Percentiles rank a stretch among this genome's conserved stretches.
Conservation (phyloP, 106 monocot genomes). For the Dioscorea dumetorum region DNA sequence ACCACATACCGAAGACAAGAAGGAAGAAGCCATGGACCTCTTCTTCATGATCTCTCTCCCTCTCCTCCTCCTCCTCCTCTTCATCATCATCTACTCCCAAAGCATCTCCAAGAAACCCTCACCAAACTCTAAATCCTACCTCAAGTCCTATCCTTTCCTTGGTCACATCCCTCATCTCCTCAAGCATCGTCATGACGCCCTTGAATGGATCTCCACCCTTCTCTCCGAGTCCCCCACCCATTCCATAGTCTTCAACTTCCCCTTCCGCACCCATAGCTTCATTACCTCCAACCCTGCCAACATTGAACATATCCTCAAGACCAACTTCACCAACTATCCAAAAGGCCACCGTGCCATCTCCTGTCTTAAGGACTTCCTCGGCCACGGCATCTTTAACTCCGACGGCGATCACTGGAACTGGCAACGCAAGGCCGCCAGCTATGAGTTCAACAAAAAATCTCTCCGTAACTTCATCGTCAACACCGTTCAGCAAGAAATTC, state of each 20-base stretch:
- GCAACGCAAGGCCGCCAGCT: slow-evolving; percentile 46
- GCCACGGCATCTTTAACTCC: slow-evolving; percentile 50
- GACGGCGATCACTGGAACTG: slow-evolving; percentile 33
- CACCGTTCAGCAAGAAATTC: slow-evolving; percentile 17
- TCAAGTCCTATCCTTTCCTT: slow-evolving; percentile 16
- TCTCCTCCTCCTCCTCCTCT: slow-evolving; percentile 8
- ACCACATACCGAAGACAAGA: too few relatives aligned
- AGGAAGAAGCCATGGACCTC: too few relatives aligned
- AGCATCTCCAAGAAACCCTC: background rate
- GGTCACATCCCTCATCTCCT: slow-evolving; percentile 17
- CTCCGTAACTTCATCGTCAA: slow-evolving; percentile 26
- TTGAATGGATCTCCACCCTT: slow-evolving; percentile 23
- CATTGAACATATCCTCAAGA: slow-evolving; percentile 22
- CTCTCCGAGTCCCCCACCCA: slow-evolving; percentile 13
- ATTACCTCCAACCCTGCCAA: slow-evolving; percentile 19
- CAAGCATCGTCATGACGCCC: slow-evolving; percentile 18
- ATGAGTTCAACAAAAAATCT: slow-evolving; percentile 35
- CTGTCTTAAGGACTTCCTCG: slow-evolving; percentile 29
- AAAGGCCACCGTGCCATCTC: slow-evolving; percentile 14
- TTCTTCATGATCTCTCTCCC: background rate
- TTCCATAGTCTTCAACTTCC: slow-evolving; percentile 7
- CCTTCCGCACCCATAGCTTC: background rate
- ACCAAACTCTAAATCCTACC: background rate
- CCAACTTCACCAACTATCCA: slow-evolving; percentile 25
- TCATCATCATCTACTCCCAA: slow-evolving; percentile 2